These are phyloP conservation scores for Globisporangium nodosum DNA, from an alignment of 352 stramenopile species.

Conservation along the genomic window DNA sequence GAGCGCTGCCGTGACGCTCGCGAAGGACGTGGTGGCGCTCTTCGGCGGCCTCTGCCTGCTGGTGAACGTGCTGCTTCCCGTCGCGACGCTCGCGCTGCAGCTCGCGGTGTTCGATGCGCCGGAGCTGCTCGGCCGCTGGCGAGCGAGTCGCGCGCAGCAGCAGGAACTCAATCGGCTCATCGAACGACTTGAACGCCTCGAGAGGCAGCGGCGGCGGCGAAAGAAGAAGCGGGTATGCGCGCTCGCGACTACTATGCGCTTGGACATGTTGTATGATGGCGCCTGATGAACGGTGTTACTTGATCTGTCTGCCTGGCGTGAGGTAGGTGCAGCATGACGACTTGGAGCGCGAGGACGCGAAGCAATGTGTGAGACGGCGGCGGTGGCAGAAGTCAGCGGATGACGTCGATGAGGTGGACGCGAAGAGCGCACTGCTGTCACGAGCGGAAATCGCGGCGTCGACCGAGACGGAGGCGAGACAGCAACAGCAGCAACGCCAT, in stretches of 20 bases:
- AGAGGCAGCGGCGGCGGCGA: not conserved
- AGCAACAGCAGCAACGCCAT: slow-evolving; percentile 13
- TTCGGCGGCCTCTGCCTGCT: slow-evolving; percentile 42
- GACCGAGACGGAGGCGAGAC: not conserved
- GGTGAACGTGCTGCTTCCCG: slow-evolving; percentile 32
- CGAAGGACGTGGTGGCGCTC: slow-evolving; percentile 33
- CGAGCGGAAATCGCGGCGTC: not conserved
- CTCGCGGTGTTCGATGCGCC: slow-evolving; percentile 26
- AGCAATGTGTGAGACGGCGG: not conserved
- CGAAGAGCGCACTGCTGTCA: not conserved
- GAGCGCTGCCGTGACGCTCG: slow-evolving; percentile 9
- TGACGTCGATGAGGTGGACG: not conserved
- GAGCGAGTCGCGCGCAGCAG: slow-evolving; percentile 31
- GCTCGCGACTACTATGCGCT: too few species aligned
- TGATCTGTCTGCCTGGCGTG: too few species aligned
- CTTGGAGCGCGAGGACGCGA: not conserved
- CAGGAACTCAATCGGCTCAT: slow-evolving; percentile 31
- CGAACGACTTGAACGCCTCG: slow-evolving; percentile 21
- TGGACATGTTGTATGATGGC: not conserved
- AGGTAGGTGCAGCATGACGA: not conserved
- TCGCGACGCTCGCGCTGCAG: slow-evolving; percentile 22
- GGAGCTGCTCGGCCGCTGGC: slow-evolving; percentile 32
- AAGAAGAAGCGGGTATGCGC: not conserved
- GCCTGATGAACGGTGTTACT: too few species aligned
- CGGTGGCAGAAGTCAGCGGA: not conserved